These are phyloP conservation scores for Ceratocystis harringtonii DNA, from an alignment of 2,329 filamentous ascomycete species.

Conservation along the genomic window DNA sequence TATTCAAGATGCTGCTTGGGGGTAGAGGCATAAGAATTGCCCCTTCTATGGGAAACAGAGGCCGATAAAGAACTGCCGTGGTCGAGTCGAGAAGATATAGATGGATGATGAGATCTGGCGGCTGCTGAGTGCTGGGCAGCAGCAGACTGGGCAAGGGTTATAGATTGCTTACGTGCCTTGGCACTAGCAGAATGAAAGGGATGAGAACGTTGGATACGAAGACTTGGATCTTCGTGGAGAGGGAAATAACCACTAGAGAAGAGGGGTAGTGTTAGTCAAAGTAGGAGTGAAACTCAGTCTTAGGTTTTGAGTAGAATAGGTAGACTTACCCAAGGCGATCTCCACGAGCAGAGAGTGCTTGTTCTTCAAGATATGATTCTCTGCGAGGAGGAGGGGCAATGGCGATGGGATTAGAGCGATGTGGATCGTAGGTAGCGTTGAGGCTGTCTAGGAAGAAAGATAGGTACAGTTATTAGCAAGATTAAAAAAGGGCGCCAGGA, in stretches of 20 bases:
- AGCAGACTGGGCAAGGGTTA: slow-evolving; percentile 14
- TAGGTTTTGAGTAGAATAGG: slow-evolving; percentile 3
- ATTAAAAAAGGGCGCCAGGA: no score
- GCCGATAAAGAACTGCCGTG: slow-evolving; percentile 6
- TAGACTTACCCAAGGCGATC: slow-evolving; percentile 42
- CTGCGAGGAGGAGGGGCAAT: slow-evolving; percentile 25
- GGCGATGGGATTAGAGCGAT: slow-evolving; percentile 31
- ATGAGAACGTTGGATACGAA: slow-evolving; percentile 34
- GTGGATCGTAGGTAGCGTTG: slow-evolving; percentile 22
- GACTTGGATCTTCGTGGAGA: slow-evolving; percentile 39
- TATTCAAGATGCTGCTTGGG: neutral
- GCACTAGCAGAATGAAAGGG: slow-evolving; percentile 29
- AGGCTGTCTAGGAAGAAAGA: neutral
- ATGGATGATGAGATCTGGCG: neutral
- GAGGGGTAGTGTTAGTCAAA: slow-evolving; percentile 8
- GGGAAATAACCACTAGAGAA: slow-evolving; percentile 43
- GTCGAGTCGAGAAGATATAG: slow-evolving; percentile 1
- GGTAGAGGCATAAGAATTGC: neutral
- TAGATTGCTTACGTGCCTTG: slow-evolving; percentile 14
- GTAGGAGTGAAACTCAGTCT: no score
- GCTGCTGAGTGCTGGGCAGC: slow-evolving; percentile 5
- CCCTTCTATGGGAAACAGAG: slow-evolving; percentile 1
- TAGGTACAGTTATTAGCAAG: neutral
- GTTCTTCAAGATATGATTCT: slow-evolving; percentile 23
- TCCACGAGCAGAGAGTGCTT: slow-evolving; percentile 39